Percentiles rank a stretch among this genome's conserved stretches.
These are phyloP conservation scores for Fraxinus quadrangulata DNA, from an alignment of 257 asterid genomes.

Conservation along the genomic window DNA sequence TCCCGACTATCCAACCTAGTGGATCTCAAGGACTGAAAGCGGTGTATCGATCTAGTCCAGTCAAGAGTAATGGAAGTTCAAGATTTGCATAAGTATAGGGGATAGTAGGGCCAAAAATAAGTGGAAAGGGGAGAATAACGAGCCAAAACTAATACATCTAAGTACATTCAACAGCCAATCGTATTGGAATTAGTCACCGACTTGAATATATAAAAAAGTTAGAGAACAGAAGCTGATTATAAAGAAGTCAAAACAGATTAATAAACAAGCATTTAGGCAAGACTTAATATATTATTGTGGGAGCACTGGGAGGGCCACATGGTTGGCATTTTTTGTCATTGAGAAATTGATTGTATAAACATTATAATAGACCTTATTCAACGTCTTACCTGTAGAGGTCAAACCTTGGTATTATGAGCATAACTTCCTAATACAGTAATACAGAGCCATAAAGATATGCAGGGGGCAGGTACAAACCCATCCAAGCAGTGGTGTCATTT, in stretches of 20 bases:
- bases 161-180: constrained; percentile 19
- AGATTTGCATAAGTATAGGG: not conserved
- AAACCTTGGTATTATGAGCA: constrained; percentile 25
- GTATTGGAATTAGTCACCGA: constrained; percentile 12
- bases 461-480: not conserved
- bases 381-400: constrained; percentile 26
- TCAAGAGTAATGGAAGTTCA: not conserved
- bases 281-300: not conserved
- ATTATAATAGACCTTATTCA: not conserved
- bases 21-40: not conserved
- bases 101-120: constrained; percentile 17
- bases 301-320: constrained; percentile 17
- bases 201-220: constrained; percentile 7
- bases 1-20: not conserved
- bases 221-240: constrained; percentile 25
- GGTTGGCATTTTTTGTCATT: constrained; percentile 4
- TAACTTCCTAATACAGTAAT: constrained; percentile 8
- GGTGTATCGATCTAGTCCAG: not conserved
- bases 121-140: constrained; percentile 22
- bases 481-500: not conserved
- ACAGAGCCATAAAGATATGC: not conserved
- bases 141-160: constrained; percentile 17
- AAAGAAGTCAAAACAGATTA: constrained; percentile 26
- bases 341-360: not conserved
- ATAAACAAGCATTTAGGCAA: constrained; percentile 11